Evolutionary conservation across 2,329 filamentous ascomycete species (phyloP), one percentile per base, ranked within the genome.

Genomic region (Neurospora crassa): DNA sequence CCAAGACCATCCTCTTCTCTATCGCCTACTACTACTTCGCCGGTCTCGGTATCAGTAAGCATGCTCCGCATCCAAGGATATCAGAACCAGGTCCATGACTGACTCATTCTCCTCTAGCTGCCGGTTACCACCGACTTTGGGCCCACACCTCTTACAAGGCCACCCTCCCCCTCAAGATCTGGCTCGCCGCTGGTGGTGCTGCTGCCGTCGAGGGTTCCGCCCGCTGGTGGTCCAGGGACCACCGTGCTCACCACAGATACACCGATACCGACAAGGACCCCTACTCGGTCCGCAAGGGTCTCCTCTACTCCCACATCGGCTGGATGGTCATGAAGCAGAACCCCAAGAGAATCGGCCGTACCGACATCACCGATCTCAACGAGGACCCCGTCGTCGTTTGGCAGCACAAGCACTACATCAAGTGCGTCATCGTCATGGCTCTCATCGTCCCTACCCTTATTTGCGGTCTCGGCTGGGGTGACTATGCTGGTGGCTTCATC

Each of bases 301-400:
- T 96, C 68, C 83, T 93, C 76, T 95, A 94, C 87, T 93, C 89
- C 70, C 91, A 93, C 83, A 84, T 96, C 71, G 93, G 93, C 78
- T 96, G 93, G 93, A 96, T 96, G 92, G 83, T 96, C 78, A 90
- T 96, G 87, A 95, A 95, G 87, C 93, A 96, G 84, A 95, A 96
- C 84, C 92, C 92, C 75, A 95, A 95, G 87, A 88, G 91, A 74
- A 92, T 93, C 78, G 93, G 93, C 78, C 92, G 93, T 74, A 94
- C 92, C 81, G 93, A 96, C 77, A 96, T 96, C 78, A 91, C 91
- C 77, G 93, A 96, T 78, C 84, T 96, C 76, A 96, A 96, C 83
- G 92, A 95, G 80, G 92, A 96, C 78, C 85, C 91, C 68, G 88
- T 96, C 72, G 93, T 96, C 63, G 88, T 94, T 76, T 96, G 91